A percentile compares a stretch with the other conserved stretches of the same genome.
phyloP scores from a whole-genome alignment of 1,284 basidiomycete species.

The Mrakiaceae sp. region DNA sequence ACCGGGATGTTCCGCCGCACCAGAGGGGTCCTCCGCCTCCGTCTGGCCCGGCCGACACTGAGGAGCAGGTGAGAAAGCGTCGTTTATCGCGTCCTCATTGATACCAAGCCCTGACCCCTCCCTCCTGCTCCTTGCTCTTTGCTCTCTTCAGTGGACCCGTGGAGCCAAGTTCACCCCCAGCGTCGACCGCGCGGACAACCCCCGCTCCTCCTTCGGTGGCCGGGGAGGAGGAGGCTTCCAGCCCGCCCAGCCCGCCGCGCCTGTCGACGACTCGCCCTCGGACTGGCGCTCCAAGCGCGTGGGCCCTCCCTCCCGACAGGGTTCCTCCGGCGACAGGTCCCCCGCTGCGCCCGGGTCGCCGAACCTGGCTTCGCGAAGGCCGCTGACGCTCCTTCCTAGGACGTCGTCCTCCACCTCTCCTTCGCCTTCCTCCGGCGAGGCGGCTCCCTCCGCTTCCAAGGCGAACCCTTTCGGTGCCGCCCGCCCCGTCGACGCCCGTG shows the following conservation, averaged over 20 bases:
- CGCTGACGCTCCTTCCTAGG: conserved; percentile 71
- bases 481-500: conserved; percentile 73
- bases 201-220: conserved; percentile 11
- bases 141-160: conserved; percentile 30
- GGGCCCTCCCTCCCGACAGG: conserved; percentile 22
- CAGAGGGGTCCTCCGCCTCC: conserved; percentile 23
- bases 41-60: conserved; percentile 50
- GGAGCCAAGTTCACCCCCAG: conserved; percentile 28
- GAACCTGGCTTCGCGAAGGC: conserved; percentile 53
- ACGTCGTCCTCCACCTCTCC: conserved; percentile 40
- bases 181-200: conserved; percentile 8
- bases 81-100: not conserved
- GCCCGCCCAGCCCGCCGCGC: conserved; percentile 18
- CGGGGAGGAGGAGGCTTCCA: conserved; percentile 14
- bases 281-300: conserved; percentile 28
- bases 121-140: not conserved
- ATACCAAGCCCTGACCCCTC: too few species aligned
- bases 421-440: conserved; percentile 42
- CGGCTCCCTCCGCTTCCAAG: conserved; percentile 35
- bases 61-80: conserved; percentile 42
- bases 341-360: conserved; percentile 48
- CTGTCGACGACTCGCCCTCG: conserved; percentile 23
- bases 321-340: conserved; percentile 21
- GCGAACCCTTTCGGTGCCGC: conserved; percentile 76
- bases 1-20: conserved; percentile 24